Evolutionary conservation across 2,329 filamentous ascomycete genomes (phyloP), one percentile per base, ranked within the genome.

Genomic region (Chaetomium sp.): DNA sequence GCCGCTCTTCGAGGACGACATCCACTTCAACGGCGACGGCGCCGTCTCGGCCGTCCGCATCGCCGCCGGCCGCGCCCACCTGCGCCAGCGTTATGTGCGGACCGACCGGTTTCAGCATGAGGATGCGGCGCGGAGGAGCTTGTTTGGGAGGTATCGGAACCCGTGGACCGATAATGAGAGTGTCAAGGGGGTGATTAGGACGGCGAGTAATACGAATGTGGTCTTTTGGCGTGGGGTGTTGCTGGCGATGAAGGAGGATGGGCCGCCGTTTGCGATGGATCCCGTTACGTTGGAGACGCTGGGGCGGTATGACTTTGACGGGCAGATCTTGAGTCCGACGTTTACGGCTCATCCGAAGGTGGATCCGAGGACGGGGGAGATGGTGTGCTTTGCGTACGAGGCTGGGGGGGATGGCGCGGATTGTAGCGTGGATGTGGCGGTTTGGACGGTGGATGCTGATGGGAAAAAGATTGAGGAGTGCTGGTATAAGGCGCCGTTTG

Each of bases 171-270:
- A 85, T 70, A 81, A 82, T 58, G 82, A 84, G 72, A 80, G 78
- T 65, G 83, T 86, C 6, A 80, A 80, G 57, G 82, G 82, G 1
- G 80, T 85, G 5, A 83, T 87, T 49, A 76, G 84, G 25, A 86
- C 83, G 0, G 83, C 83, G 0, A 79, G 81, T 3, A 87, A 88
- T 67, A 87, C 85, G 1, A 87, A 88, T 63, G 75, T 87, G n/a
- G 76, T 83, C 1, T 85, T 82, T 69, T 87, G 83, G 81, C 76
- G 83, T 8, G 84, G 84, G 0, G 78, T 83, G 55, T 70, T 87
- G 63, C 75, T 87, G 4, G 84, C 84, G 0, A 78, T 76, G 59
- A 87, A 87, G 69, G 85, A 88, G 63, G 81, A 83, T 63, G 78
- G 80, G 0, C 81, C 80, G 16, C 82, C 82, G 0, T 84, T 78